Conservation (phyloP, 2,329 filamentous ascomycete species). For the Aphanoascus verrucosus region DNA sequence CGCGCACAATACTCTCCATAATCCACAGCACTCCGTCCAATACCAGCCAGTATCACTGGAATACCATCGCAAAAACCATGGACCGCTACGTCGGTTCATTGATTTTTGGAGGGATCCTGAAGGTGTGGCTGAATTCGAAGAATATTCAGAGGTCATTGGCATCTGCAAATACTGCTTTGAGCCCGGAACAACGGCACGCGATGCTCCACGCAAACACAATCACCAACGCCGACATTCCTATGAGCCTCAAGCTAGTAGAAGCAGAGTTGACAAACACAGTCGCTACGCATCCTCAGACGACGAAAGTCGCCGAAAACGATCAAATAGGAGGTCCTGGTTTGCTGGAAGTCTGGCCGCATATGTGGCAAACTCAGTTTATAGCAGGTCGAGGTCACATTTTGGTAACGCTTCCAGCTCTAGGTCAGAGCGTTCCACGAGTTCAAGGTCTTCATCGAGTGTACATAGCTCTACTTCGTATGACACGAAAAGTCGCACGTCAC, state of each 20-base stretch:
- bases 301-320: slow-evolving; percentile 36
- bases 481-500: slow-evolving; percentile 36
- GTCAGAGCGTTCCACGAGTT: background rate
- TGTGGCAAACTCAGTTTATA: slow-evolving; percentile 45
- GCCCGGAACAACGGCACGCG: slow-evolving; percentile 43
- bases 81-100: slow-evolving; percentile 46
- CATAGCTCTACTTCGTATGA: slow-evolving; percentile 23
- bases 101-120: slow-evolving; percentile 55
- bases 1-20: slow-evolving; percentile 28
- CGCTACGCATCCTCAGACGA: slow-evolving; percentile 47
- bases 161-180: slow-evolving; percentile 57
- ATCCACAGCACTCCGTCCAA: slow-evolving; percentile 21
- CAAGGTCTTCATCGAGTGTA: slow-evolving; percentile 17
- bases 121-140: slow-evolving; percentile 55
- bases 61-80: slow-evolving; percentile 44
- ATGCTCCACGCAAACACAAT: slow-evolving; percentile 52
- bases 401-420: background rate
- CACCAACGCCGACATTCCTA: slow-evolving; percentile 40
- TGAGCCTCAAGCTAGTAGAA: slow-evolving; percentile 35
- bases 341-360: slow-evolving; percentile 46
- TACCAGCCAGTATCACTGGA: slow-evolving; percentile 33
- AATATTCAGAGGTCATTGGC: slow-evolving; percentile 57
- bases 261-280: slow-evolving; percentile 49
- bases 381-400: slow-evolving; percentile 21
- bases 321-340: slow-evolving; percentile 40